Base-by-base conservation (phyloP, 108 stramenopile species). In the Skeletonema costatum region DNA sequence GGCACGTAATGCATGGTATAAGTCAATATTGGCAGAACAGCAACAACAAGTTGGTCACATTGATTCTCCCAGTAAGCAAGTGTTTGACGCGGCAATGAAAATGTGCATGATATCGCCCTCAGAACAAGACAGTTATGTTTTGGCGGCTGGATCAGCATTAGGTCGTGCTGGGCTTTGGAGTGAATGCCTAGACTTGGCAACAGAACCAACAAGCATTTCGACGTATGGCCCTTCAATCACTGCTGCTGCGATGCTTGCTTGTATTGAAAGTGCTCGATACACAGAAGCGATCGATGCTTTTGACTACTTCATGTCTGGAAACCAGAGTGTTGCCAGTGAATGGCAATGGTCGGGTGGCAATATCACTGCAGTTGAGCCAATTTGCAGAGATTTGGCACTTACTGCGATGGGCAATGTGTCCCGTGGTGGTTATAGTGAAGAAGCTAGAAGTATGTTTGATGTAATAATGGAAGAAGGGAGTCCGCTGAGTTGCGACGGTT, bases 91-190 rank as follows among this genome's bases (percentile, higher is more conserved):
- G 4, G 94, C 91, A 1, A 64, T 77, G 65, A 75, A 81, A 41
- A 84, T 95, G 84, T 74, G 74, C 33, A 90, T 95, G 89, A 88
- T 93, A 12, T 88, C 91, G 19, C 91, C 94, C 11, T 76, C 85
- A 9, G 88, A 89, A 66, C 85, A 89, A 74, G 86, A 88, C 32
- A 76, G 71, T 9, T 88, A 94, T 73, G 76, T 92, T 2, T 60
- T 95, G 71, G 90, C 92, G 12, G 94, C 94, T n/a, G 94, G 94
- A 8, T 85, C 72, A 59, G 94, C 91, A 11, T 67, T 95, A n/a
- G 94, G 92, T n/a, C 76, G 77, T 25, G 87, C 89, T 25, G 92
- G 92, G 19, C 76, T 84, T 30, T 90, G 88, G 89, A 67, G 86
- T 32, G 84, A 83, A 29, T 80, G 86, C 58, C 41, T 90, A 9